These are phyloP conservation scores for Lentinula novae-zelandiae DNA, from an alignment of 1,284 basidiomycete genomes.

Conservation along the genomic window DNA sequence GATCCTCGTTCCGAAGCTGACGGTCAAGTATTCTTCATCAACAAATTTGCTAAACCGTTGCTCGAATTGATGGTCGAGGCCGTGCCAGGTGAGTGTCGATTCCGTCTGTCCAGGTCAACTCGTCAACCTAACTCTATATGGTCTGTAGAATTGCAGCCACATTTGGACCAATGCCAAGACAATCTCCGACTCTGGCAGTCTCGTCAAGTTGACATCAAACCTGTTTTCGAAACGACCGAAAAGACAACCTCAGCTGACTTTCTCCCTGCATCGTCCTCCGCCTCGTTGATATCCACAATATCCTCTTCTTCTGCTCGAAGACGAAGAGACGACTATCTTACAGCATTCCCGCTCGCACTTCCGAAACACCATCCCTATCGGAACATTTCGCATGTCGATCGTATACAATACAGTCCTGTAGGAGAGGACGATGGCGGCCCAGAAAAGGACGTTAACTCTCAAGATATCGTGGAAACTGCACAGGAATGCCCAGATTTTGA, in stretches of 20 bases:
- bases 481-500: background rate
- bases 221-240: background rate
- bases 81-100: slow-evolving; percentile 59
- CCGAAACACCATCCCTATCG: slow-evolving; percentile 28
- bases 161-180: slow-evolving; percentile 10
- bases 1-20: slow-evolving; percentile 74
- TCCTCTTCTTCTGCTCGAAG: slow-evolving; percentile 29
- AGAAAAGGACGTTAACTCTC: background rate
- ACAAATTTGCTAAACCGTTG: slow-evolving; percentile 77
- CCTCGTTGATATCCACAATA: slow-evolving; percentile 26
- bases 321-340: slow-evolving; percentile 42
- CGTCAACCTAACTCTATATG: background rate
- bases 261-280: background rate
- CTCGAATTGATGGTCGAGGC: slow-evolving; percentile 71
- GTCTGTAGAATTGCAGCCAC: slow-evolving; percentile 10
- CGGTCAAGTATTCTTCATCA: slow-evolving; percentile 89
- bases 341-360: slow-evolving; percentile 60
- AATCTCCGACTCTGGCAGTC: slow-evolving; percentile 10
- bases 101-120: background rate
- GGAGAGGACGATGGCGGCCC: background rate
- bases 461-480: background rate
- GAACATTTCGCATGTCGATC: slow-evolving; percentile 9
- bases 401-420: background rate
- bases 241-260: background rate
- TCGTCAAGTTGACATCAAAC: slow-evolving; percentile 1